phyloP scores from a whole-genome alignment of 305 asterid genomes.

The Ajuga reptans region DNA sequence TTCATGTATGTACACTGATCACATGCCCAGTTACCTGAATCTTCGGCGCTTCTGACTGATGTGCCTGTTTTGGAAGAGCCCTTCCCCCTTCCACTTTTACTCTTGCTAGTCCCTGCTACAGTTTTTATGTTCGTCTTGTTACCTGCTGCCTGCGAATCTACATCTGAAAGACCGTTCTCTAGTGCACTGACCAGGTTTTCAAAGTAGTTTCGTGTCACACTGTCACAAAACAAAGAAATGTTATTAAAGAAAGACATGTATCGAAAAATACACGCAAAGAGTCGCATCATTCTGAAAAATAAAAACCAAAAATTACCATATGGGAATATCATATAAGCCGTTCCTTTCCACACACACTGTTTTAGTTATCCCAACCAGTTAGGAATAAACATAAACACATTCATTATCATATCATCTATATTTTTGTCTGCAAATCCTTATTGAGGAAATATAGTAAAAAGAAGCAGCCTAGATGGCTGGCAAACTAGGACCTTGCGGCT shows the following conservation, averaged over 20 bases:
- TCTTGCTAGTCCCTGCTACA: constrained; percentile 61
- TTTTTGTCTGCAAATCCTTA: too few relatives aligned
- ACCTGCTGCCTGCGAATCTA: constrained; percentile 52
- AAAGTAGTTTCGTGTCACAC: constrained; percentile 75
- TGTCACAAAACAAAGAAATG: constrained; percentile 27
- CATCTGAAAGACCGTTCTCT: constrained; percentile 81
- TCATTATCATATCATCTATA: too few relatives aligned
- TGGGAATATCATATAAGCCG: neutral
- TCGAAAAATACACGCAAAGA: neutral
- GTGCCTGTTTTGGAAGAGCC: constrained; percentile 41
- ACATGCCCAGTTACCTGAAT: constrained; percentile 46
- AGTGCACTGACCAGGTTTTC: constrained; percentile 80
- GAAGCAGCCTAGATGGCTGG: too few relatives aligned
- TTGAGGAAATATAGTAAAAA: too few relatives aligned
- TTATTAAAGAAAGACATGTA: neutral
- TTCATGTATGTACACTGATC: constrained; percentile 50
- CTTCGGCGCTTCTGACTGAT: constrained; percentile 39
- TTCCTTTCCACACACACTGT: neutral
- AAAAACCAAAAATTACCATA: neutral
- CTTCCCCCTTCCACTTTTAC: constrained; percentile 48
- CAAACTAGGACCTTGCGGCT: too few relatives aligned
- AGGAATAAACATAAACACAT: neutral
- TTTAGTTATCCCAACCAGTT: neutral
- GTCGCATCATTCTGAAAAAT: neutral
- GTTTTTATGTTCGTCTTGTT: constrained; percentile 42